Evolutionary conservation across 164 flowering plant genomes (phyloP).

Genomic region (Tetracentron sinense): DNA sequence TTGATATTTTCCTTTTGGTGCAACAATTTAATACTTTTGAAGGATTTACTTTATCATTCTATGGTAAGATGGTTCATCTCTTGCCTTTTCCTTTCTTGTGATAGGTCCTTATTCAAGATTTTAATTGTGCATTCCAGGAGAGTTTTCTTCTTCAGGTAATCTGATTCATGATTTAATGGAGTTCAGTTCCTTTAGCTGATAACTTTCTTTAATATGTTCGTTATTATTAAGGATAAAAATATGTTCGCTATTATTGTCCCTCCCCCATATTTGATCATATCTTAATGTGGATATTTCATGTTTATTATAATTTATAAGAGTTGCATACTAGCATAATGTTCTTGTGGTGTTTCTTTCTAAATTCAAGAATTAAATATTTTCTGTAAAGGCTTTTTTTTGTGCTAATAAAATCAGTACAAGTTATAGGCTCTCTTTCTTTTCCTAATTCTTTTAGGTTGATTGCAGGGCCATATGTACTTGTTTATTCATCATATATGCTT

Average conservation of each 20-base stretch:
- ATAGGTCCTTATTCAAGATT: constrained; percentile 89
- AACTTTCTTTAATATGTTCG: background rate
- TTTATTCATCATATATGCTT: constrained; percentile 78
- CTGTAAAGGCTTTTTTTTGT: no score
- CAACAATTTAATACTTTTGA: background rate
- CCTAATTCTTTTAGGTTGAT: constrained; percentile 6
- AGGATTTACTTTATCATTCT: background rate
- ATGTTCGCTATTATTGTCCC: background rate
- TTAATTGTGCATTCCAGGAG: constrained; percentile 94
- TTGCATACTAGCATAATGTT: background rate
- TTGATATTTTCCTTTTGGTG: background rate
- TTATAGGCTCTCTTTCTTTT: background rate
- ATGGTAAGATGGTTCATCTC: background rate
- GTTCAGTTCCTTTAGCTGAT: background rate
- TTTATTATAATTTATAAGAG: background rate
- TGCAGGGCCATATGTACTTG: constrained; percentile 97
- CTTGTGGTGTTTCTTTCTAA: background rate
- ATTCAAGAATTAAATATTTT: background rate
- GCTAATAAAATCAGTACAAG: background rate
- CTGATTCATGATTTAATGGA: background rate
- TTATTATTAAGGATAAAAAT: no score
- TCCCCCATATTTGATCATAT: background rate
- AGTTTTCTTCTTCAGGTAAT: constrained; percentile 88
- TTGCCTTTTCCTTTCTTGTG: constrained; percentile 1
- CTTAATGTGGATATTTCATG: background rate